Conservation (phyloP, 371 early-diverging fungal genomes). For the Mucor mucedo region DNA sequence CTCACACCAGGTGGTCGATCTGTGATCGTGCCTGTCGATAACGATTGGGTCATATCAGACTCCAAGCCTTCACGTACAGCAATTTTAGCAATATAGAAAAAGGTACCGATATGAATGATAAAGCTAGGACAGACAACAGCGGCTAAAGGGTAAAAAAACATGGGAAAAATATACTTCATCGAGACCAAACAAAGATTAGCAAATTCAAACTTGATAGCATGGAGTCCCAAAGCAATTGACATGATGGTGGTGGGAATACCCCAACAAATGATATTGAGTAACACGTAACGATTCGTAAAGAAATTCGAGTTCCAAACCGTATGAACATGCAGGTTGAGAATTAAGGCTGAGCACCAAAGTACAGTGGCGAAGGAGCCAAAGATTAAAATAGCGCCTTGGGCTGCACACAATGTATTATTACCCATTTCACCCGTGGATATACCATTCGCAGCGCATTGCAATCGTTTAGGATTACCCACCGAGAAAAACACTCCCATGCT, state of each 20-base stretch:
- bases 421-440: constrained; percentile 53
- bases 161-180: constrained; percentile 51
- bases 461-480: constrained; percentile 52
- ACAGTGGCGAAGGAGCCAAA: constrained; percentile 63
- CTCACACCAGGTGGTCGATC: constrained; percentile 42
- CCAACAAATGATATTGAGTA: constrained; percentile 67
- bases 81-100: constrained; percentile 66
- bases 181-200: constrained; percentile 66
- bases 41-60: constrained; percentile 58
- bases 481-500: constrained; percentile 62
- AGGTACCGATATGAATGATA: constrained; percentile 64
- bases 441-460: constrained; percentile 60
- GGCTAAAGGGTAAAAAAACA: constrained; percentile 69
- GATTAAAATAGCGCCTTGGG: constrained; percentile 66
- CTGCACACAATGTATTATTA: constrained; percentile 67
- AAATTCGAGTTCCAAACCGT: constrained; percentile 73
- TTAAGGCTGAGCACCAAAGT: constrained; percentile 68
- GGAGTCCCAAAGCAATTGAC: constrained; percentile 50
- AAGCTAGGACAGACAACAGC: constrained; percentile 65
- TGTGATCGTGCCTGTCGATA: constrained; percentile 37
- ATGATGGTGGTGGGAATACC: constrained; percentile 63
- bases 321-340: constrained; percentile 67
- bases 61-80: constrained; percentile 52
- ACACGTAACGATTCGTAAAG: constrained; percentile 60
- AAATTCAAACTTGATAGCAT: constrained; percentile 65